These are phyloP conservation scores for Vaccinium darrowii DNA, from an alignment of 148 eudicot species.

Conservation along the genomic window DNA sequence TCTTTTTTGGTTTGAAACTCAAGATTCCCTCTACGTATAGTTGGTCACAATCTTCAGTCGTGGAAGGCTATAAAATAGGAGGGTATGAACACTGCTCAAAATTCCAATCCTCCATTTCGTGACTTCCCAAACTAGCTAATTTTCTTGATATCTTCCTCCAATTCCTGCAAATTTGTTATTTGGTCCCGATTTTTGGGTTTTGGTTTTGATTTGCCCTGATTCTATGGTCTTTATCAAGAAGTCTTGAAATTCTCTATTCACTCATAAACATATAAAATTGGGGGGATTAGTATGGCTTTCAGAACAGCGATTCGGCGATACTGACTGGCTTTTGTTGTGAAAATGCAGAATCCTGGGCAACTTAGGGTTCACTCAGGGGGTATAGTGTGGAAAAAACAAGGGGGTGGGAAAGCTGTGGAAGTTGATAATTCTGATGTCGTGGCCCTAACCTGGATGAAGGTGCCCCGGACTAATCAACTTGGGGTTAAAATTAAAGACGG, in stretches of 20 bases:
- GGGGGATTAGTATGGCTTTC: neutral
- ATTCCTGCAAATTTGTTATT: neutral
- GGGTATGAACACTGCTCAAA: neutral
- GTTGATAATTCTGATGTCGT: slow-evolving; percentile 68
- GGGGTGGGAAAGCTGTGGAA: slow-evolving; percentile 92
- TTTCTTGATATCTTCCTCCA: neutral
- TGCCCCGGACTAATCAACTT: slow-evolving; percentile 85
- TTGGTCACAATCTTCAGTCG: neutral
- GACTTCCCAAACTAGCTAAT: neutral
- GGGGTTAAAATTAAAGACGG: slow-evolving; percentile 84
- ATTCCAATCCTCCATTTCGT: neutral
- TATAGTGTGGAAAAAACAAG: slow-evolving; percentile 88
- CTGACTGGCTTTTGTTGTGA: neutral
- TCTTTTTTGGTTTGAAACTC: neutral
- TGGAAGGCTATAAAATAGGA: neutral
- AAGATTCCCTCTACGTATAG: neutral
- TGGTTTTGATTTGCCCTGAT: neutral
- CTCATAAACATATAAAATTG: neutral
- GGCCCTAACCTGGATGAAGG: slow-evolving; percentile 88
- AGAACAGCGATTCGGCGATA: neutral
- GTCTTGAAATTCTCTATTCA: neutral
- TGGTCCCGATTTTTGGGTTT: neutral
- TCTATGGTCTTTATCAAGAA: neutral
- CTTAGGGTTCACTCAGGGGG: slow-evolving; percentile 76
- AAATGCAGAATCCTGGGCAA: slow-evolving; percentile 51